These are phyloP conservation scores for Pugionium cornutum DNA, from an alignment of 345 rosid genomes.

Conservation along the genomic window DNA sequence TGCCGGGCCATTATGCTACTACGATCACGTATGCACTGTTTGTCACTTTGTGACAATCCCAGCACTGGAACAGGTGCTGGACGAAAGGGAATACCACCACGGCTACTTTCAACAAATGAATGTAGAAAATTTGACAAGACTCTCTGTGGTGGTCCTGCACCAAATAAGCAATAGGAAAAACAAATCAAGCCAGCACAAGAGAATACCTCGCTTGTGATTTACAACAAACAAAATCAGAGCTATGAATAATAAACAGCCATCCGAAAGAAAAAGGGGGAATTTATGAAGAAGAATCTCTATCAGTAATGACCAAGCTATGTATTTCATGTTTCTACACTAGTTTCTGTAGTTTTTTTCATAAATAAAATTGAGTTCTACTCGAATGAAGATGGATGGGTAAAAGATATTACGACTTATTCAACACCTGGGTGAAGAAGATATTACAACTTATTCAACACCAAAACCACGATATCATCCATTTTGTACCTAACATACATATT, in stretches of 20 bases:
- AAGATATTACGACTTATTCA: background rate
- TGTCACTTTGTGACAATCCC: conserved; percentile 91
- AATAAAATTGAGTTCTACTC: background rate
- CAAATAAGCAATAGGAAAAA: conserved; percentile 10
- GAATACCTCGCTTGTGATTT: background rate
- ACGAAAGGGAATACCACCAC: conserved; percentile 77
- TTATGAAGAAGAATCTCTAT: background rate
- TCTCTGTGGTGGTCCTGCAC: conserved; percentile 92
- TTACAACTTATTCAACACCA: background rate
- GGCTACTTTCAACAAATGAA: conserved; percentile 94
- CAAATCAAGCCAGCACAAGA: conserved; percentile 30
- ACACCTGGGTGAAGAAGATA: background rate
- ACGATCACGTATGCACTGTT: conserved; percentile 97
- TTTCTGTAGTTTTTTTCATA: background rate
- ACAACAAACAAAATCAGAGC: conserved; percentile 2
- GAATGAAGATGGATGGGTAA: conserved; percentile 2
- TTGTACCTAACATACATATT: background rate
- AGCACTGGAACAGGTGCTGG: conserved; percentile 77
- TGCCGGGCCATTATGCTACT: conserved; percentile 98
- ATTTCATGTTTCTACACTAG: conserved; percentile 7
- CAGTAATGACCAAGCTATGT: background rate
- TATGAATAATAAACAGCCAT: conserved; percentile 13
- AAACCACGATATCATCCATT: background rate
- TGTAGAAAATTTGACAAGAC: conserved; percentile 81
- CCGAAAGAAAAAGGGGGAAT: background rate